phyloP scores from a whole-genome alignment of 805 yeast species.

The Kuraishia floccosa region DNA sequence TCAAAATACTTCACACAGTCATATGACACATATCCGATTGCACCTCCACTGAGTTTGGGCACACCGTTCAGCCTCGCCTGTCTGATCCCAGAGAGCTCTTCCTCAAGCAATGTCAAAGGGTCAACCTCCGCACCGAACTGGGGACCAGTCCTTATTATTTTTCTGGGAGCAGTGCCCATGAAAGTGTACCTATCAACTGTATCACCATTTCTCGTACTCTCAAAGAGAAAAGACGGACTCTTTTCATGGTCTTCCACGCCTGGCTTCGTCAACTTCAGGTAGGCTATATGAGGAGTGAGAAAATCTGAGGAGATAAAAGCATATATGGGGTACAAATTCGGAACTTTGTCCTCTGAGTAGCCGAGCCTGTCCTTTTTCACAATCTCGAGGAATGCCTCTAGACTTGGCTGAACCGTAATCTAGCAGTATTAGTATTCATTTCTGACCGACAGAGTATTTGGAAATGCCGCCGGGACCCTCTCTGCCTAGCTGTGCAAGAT shows the following conservation, averaged over 20 bases:
- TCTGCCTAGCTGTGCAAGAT: too few relatives aligned
- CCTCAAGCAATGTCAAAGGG: slow-evolving; percentile 66
- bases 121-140: slow-evolving; percentile 54
- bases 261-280: slow-evolving; percentile 69
- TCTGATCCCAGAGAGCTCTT: slow-evolving; percentile 51
- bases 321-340: slow-evolving; percentile 76
- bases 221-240: slow-evolving; percentile 70
- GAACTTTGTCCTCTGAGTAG: slow-evolving; percentile 15
- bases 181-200: slow-evolving; percentile 84
- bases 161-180: slow-evolving; percentile 78
- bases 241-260: slow-evolving; percentile 36
- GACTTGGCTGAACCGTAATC: slow-evolving; percentile 37
- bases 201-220: slow-evolving; percentile 84
- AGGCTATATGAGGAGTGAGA: slow-evolving; percentile 84
- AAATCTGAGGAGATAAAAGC: slow-evolving; percentile 65
- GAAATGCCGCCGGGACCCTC: not conserved
- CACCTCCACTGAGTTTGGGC: slow-evolving; percentile 87
- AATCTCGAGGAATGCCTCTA: slow-evolving; percentile 30
- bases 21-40: slow-evolving; percentile 89
- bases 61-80: slow-evolving; percentile 77
- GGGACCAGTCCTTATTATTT: slow-evolving; percentile 77
- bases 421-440: too few relatives aligned
- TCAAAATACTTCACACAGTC: slow-evolving; percentile 97
- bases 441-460: not conserved
- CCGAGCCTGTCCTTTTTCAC: slow-evolving; percentile 22